phyloP scores from a whole-genome alignment of 1,284 basidiomycete genomes.

The Gomphus bonarii region DNA sequence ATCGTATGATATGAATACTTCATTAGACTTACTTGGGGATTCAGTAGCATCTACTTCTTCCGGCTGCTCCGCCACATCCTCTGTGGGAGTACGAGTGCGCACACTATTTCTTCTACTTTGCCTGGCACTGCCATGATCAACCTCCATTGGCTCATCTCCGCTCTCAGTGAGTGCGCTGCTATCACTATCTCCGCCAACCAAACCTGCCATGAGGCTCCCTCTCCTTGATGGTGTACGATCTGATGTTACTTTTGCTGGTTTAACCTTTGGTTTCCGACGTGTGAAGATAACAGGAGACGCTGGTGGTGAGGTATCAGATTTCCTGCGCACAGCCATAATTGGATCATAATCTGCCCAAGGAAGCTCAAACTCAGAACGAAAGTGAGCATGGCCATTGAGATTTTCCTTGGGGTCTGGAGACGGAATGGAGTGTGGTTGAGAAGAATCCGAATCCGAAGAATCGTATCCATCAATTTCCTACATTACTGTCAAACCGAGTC shows the following conservation, averaged over 20 bases:
- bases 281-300: conserved; percentile 38
- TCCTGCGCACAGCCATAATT: conserved; percentile 49
- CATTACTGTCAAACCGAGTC: conserved; percentile 22
- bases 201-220: conserved; percentile 42
- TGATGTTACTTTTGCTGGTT: conserved; percentile 28
- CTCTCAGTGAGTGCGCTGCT: conserved; percentile 74
- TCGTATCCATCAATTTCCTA: conserved; percentile 58
- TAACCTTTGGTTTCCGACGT: conserved; percentile 28
- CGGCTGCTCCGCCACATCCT: conserved; percentile 45
- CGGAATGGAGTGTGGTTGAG: conserved; percentile 38
- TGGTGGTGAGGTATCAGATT: conserved; percentile 47
- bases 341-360: conserved; percentile 52
- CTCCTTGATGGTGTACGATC: conserved; percentile 19
- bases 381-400: conserved; percentile 55
- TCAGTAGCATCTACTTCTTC: conserved; percentile 50
- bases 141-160: conserved; percentile 41
- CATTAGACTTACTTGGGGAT: conserved; percentile 38
- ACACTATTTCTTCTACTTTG: conserved; percentile 33
- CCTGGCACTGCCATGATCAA: conserved; percentile 37
- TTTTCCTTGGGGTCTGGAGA: conserved; percentile 60
- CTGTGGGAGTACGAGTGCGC: conserved; percentile 58
- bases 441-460: conserved; percentile 32
- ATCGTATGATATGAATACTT: not conserved
- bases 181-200: conserved; percentile 68
- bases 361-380: conserved; percentile 55